phyloP scores from a whole-genome alignment of 768 basidiomycete genomes.

The Panaeolus papilionaceus region DNA sequence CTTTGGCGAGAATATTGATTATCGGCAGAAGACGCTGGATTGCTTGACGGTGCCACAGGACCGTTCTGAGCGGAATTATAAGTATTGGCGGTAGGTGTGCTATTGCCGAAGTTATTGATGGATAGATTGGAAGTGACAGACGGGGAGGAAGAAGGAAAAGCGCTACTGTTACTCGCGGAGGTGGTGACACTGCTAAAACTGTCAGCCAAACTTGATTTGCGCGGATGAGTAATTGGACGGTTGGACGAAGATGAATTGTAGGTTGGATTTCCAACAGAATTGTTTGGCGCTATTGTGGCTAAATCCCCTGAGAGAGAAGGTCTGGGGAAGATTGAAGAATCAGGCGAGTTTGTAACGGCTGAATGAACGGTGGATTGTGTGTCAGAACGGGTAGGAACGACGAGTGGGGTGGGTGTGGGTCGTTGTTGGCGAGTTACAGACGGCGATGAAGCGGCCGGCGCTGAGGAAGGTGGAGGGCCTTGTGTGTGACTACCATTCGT shows the following conservation, averaged over 20 bases:
- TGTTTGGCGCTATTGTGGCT: constrained; percentile 25
- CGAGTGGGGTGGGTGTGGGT: constrained; percentile 44
- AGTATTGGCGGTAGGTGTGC: constrained; percentile 17
- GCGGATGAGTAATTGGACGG: constrained; percentile 33
- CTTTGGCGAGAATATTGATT: neutral
- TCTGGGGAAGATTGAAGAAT: constrained; percentile 35
- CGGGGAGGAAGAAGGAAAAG: constrained; percentile 23
- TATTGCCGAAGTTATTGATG: constrained; percentile 25
- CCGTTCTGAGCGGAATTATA: constrained; percentile 21
- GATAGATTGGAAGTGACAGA: constrained; percentile 22
- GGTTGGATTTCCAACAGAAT: constrained; percentile 25
- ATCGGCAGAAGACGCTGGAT: neutral
- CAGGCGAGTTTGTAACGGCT: constrained; percentile 36
- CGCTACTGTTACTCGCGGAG: constrained; percentile 29
- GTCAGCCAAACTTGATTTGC: constrained; percentile 46
- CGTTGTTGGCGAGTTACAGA: constrained; percentile 36
- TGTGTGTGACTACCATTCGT: constrained; percentile 27
- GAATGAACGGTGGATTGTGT: constrained; percentile 40
- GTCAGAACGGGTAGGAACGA: constrained; percentile 45
- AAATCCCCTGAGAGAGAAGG: constrained; percentile 24
- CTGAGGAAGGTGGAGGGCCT: constrained; percentile 28
- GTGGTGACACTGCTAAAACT: constrained; percentile 38
- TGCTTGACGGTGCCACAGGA: neutral
- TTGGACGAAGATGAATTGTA: constrained; percentile 22
- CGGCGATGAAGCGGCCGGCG: constrained; percentile 30